These are phyloP conservation scores for Cytospora paraplurivora DNA, from an alignment of 2,329 filamentous ascomycete genomes.

Conservation along the genomic window DNA sequence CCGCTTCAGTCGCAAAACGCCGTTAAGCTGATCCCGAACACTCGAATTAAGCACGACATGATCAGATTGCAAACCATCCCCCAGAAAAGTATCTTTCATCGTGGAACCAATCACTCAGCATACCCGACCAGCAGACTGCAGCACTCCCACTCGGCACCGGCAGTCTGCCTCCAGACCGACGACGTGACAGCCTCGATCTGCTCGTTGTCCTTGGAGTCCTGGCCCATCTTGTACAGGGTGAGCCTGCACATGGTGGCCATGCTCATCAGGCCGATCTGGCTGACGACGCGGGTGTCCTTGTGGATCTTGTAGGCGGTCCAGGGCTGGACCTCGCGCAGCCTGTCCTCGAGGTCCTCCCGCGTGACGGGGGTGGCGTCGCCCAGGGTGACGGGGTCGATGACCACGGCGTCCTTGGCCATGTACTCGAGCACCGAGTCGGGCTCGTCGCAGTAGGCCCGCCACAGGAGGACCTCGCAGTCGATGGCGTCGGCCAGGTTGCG, in stretches of 20 bases:
- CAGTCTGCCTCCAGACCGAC: constrained; percentile 41
- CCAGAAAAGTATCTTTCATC: no score
- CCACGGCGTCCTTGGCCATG: constrained; percentile 42
- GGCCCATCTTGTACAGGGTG: constrained; percentile 34
- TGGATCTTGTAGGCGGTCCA: constrained; percentile 39
- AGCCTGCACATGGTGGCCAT: constrained; percentile 40
- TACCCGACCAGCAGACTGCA: constrained; percentile 28
- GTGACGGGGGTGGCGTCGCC: constrained; percentile 34
- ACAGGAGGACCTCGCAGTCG: constrained; percentile 43
- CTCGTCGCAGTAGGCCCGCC: constrained; percentile 43
- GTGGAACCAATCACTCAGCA: constrained; percentile 23
- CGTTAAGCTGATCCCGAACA: neutral
- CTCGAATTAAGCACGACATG: neutral
- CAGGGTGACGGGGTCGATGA: constrained; percentile 41
- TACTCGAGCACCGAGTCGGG: constrained; percentile 41
- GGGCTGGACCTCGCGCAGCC: constrained; percentile 35
- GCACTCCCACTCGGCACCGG: constrained; percentile 42
- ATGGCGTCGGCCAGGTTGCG: constrained; percentile 42
- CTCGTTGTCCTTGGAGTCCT: constrained; percentile 33
- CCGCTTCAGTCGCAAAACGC: neutral
- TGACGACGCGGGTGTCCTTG: constrained; percentile 38
- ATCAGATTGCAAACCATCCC: no score
- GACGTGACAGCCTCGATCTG: constrained; percentile 37
- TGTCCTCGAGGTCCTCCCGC: constrained; percentile 37
- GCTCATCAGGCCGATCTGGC: constrained; percentile 44